Evolutionary conservation across 1,139 yeast genomes (phyloP).

Genomic region (Zhuliangozyma parablackwelliae): DNA sequence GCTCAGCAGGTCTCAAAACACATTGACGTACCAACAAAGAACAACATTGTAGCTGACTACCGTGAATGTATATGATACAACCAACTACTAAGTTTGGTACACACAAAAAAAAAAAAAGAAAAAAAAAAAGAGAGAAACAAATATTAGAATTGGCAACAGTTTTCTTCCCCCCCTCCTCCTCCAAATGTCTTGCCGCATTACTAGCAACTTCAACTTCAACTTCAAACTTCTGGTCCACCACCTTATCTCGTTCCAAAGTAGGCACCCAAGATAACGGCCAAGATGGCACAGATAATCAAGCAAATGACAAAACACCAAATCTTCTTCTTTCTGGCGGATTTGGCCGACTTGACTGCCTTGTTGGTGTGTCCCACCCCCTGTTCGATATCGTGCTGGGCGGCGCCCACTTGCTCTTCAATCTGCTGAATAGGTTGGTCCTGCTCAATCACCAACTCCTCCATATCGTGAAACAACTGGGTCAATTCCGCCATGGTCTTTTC

Average conservation of each 20-base stretch:
- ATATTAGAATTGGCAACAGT: too few species aligned
- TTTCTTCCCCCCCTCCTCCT: neutral
- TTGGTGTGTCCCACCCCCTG: constrained; percentile 93
- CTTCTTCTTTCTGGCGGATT: constrained; percentile 87
- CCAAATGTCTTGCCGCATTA: too few species aligned
- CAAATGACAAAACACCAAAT: constrained; percentile 78
- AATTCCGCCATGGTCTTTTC: constrained; percentile 95
- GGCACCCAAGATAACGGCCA: constrained; percentile 62
- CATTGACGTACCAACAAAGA: too few species aligned
- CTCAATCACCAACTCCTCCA: constrained; percentile 94
- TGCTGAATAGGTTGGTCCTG: constrained; percentile 87
- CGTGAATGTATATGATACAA: too few species aligned
- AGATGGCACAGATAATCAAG: constrained; percentile 53
- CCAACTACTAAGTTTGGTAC: too few species aligned
- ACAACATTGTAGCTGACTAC: too few species aligned
- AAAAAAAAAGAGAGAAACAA: too few species aligned
- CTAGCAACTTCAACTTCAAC: too few species aligned
- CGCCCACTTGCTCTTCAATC: constrained; percentile 74
- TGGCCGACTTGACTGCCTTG: constrained; percentile 85
- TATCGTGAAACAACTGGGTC: constrained; percentile 89
- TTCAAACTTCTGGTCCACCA: too few species aligned
- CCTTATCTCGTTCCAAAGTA: constrained; percentile 28
- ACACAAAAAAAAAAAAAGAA: too few species aligned
- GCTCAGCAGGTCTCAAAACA: too few species aligned
- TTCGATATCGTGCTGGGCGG: constrained; percentile 88